phyloP scores from a whole-genome alignment of 2,329 filamentous ascomycete genomes.

The Exophiala sp. region DNA sequence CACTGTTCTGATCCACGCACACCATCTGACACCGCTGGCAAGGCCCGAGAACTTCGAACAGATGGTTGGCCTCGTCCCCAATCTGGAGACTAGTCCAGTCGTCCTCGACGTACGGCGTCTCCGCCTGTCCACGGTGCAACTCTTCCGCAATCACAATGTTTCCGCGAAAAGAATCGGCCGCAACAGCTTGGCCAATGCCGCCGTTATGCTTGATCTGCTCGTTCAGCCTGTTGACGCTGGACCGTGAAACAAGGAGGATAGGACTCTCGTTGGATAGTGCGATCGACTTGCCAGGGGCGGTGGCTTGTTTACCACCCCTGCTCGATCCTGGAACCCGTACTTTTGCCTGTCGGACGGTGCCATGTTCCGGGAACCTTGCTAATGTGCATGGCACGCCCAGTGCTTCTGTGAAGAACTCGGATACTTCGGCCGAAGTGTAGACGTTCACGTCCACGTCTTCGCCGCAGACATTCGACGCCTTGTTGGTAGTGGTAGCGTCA shows the following conservation, averaged over 20 bases:
- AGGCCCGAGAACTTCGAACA: conserved; percentile 62
- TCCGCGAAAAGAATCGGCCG: conserved; percentile 73
- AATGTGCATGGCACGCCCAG: conserved; percentile 76
- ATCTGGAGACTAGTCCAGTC: conserved; percentile 65
- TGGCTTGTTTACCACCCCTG: conserved; percentile 53
- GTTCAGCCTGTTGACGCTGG: conserved; percentile 75
- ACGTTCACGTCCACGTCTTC: conserved; percentile 65
- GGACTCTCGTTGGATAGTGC: conserved; percentile 89
- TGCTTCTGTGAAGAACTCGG: conserved; percentile 68
- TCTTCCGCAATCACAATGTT: conserved; percentile 69
- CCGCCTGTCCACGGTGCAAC: conserved; percentile 36
- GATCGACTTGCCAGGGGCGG: conserved; percentile 50
- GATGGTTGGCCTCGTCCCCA: conserved; percentile 37
- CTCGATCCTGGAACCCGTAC: conserved; percentile 49
- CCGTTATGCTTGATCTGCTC: conserved; percentile 56
- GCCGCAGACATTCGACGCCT: conserved; percentile 69
- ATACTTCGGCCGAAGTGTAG: conserved; percentile 62
- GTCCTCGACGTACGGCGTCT: conserved; percentile 71
- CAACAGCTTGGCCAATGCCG: conserved; percentile 48
- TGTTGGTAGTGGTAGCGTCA: conserved; percentile 31
- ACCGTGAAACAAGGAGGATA: conserved; percentile 74
- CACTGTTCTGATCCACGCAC: conserved; percentile 81
- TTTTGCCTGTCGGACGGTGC: conserved; percentile 22
- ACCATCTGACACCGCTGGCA: conserved; percentile 95
- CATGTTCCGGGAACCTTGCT: conserved; percentile 68